Evolutionary conservation across 116 monocot species (phyloP).

Genomic region (Thalassia testudinum): DNA sequence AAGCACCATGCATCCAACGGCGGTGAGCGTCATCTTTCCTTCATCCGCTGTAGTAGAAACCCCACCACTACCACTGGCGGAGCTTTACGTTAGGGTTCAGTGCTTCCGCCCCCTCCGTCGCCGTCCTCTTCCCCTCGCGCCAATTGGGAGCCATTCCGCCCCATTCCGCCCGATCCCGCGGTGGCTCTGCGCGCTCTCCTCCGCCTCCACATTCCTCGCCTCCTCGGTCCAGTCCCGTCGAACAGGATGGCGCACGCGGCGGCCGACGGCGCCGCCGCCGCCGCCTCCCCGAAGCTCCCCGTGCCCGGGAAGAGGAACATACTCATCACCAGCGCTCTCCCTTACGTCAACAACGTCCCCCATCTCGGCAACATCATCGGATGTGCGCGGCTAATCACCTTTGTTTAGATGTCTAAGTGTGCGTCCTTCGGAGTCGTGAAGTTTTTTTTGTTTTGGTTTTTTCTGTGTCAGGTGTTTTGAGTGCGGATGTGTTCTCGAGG

Average conservation of each 20-base stretch:
- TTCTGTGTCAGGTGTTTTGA: conserved; percentile 56
- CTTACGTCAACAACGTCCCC: conserved; percentile 99
- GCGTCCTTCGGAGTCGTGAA: neutral
- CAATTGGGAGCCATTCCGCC: too few species aligned
- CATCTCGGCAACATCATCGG: conserved; percentile 99
- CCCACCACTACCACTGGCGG: too few species aligned
- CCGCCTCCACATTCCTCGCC: neutral
- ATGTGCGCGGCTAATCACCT: too few species aligned
- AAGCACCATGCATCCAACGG: too few species aligned
- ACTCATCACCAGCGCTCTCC: conserved; percentile 95
- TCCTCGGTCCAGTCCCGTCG: neutral
- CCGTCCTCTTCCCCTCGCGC: too few species aligned
- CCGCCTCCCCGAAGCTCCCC: conserved; percentile 40
- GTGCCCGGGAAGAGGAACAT: conserved; percentile 70
- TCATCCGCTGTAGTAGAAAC: too few species aligned
- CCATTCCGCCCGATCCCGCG: too few species aligned
- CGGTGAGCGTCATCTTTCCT: too few species aligned
- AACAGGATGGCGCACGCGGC: neutral
- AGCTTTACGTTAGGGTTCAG: too few species aligned
- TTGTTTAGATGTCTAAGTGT: neutral
- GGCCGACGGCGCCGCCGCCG: neutral
- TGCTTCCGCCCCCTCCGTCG: too few species aligned
- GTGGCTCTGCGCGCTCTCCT: conserved; percentile 2
- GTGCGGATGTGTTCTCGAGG: conserved; percentile 90
- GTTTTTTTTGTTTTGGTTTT: neutral